Evolutionary conservation across 2,329 filamentous ascomycete species (phyloP), one percentile per base, ranked within the genome.

Genomic region (Hawksworthiomyces lignivorus): DNA sequence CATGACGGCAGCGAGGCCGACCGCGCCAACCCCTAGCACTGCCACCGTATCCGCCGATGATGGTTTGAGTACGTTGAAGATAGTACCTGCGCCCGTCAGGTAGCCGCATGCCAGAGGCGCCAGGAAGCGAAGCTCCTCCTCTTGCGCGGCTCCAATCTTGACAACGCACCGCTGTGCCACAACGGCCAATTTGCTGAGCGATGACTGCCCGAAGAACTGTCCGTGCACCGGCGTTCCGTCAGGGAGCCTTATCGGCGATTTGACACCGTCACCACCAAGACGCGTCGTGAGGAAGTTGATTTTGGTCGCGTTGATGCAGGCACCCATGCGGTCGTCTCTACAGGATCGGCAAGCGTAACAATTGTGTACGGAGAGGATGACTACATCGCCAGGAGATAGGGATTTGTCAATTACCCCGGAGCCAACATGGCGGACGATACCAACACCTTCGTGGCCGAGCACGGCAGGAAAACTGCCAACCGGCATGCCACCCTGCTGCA

Each of bases 91-190:
- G 8, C 65, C 65, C 4, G 65, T 67, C 54, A 62, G 59, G 26
- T 66, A 58, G 0, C 63, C 65, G 47, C 65, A 68, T 0, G 64
- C 65, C 17, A 69, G 51, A 1, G 65, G 63, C 5, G 64, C 59
- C 12, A 35, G 20, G 12, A 12, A 35, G 19, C 19, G 10, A 5
- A 35, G 33, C 10, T 35, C 33, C 5, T 11, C 33, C n/a, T n/a
- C n/a, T n/a, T n/a, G n/a, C n/a, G n/a, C n/a, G n/a, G n/a, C n/a
- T n/a, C n/a, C n/a, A n/a, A n/a, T n/a, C n/a, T n/a, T n/a, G n/a
- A n/a, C n/a, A n/a, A n/a, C n/a, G n/a, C n/a, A n/a, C n/a, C n/a
- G n/a, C n/a, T n/a, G n/a, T n/a, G n/a, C n/a, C n/a, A n/a, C n/a
- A n/a, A n/a, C n/a, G n/a, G n/a, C n/a, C n/a, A n/a, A n/a, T n/a